Conservation (phyloP, 2,329 filamentous ascomycete species). For the Paecilomyces fulvus region DNA sequence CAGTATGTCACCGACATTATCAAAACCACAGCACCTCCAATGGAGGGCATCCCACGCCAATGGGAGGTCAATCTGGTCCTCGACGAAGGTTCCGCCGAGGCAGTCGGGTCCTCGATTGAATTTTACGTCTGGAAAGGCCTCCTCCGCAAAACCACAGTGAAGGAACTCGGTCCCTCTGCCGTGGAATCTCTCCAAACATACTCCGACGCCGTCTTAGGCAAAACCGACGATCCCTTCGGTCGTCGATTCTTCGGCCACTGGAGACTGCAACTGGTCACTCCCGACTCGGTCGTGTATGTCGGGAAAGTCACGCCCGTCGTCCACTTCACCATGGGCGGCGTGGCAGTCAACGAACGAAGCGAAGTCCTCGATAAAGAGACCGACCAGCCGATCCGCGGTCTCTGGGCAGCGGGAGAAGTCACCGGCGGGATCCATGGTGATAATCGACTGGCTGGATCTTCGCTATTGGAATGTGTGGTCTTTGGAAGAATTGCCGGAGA, state of each 20-base stretch:
- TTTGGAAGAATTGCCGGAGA: conserved; percentile 53
- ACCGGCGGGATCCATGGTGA: conserved; percentile 57
- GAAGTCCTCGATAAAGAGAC: conserved; percentile 39
- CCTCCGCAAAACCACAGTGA: conserved; percentile 48
- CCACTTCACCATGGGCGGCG: conserved; percentile 62
- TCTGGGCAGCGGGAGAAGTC: conserved; percentile 58
- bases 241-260: conserved; percentile 49
- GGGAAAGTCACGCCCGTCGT: conserved; percentile 55
- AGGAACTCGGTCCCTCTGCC: conserved; percentile 37
- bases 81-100: conserved; percentile 49
- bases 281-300: conserved; percentile 48
- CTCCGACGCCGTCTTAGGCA: conserved; percentile 35
- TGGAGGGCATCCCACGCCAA: conserved; percentile 34
- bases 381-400: conserved; percentile 41
- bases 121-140: conserved; percentile 58
- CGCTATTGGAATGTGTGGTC: conserved; percentile 55
- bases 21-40: conserved; percentile 29
- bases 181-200: conserved; percentile 44
- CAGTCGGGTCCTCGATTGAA: conserved; percentile 47
- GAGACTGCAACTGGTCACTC: conserved; percentile 41
- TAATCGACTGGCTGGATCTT: conserved; percentile 54
- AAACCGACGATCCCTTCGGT: conserved; percentile 37
- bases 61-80: conserved; percentile 54
- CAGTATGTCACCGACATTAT: conserved; percentile 49
- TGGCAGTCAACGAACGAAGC: conserved; percentile 46